Percentiles rank a stretch among this genome's conserved stretches.
These are phyloP conservation scores for Stephania japonica DNA, from an alignment of 164 flowering plant species.

Conservation along the genomic window DNA sequence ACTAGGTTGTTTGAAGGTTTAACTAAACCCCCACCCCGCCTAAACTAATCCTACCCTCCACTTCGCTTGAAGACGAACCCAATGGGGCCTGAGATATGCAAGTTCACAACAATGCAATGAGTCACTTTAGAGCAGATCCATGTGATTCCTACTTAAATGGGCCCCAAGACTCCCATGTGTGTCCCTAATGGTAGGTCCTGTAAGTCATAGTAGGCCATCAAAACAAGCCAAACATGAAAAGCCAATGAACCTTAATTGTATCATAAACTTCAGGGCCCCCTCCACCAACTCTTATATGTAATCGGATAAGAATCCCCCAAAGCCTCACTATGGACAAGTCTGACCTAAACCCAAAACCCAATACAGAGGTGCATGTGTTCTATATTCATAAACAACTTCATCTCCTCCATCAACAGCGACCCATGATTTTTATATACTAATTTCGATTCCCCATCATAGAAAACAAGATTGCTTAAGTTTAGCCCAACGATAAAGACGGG, in stretches of 20 bases:
- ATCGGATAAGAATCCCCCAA: not conserved
- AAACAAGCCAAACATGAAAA: not conserved
- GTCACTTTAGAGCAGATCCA: not conserved
- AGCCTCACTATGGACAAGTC: not conserved
- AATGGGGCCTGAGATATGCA: not conserved
- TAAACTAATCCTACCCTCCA: too few relatives aligned
- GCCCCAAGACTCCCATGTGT: not conserved
- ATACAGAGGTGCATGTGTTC: not conserved
- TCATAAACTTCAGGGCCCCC: too few relatives aligned
- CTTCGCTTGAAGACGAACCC: not conserved
- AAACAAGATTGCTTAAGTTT: too few relatives aligned
- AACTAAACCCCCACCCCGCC: too few relatives aligned
- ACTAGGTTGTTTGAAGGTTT: too few relatives aligned
- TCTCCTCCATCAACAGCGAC: not conserved
- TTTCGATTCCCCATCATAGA: too few relatives aligned
- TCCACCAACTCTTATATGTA: too few relatives aligned
- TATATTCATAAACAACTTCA: not conserved
- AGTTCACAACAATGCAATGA: not conserved
- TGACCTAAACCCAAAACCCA: too few relatives aligned
- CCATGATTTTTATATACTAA: not conserved
- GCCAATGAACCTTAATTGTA: not conserved
- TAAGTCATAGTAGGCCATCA: not conserved
- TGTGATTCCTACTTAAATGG: not conserved
- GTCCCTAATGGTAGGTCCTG: not conserved
- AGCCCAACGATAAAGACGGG: too few relatives aligned